phyloP scores from a whole-genome alignment of 441 rosid genomes.

The Capsella rubella region DNA sequence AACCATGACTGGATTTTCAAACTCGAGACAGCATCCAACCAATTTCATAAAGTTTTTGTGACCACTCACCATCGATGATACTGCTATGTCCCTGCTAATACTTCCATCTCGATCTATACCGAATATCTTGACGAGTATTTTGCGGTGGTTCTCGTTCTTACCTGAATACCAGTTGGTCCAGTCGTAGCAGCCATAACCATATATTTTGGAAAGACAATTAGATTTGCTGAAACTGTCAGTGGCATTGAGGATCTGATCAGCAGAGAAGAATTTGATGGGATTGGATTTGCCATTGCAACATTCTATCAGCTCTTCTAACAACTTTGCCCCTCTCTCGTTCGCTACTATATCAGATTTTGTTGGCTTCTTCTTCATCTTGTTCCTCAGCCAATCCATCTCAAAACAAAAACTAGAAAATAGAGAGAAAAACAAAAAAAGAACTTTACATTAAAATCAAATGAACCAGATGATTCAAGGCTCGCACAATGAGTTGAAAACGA shows the following conservation, averaged over 20 bases:
- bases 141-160: not conserved
- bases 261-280: not conserved
- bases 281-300: constrained; percentile 1
- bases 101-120: too few species aligned
- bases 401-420: too few species aligned
- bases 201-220: too few species aligned
- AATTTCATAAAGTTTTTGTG: not conserved
- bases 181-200: too few species aligned
- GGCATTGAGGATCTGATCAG: not conserved
- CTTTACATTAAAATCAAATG: not conserved
- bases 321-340: not conserved
- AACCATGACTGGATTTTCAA: not conserved
- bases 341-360: too few species aligned
- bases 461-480: not conserved
- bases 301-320: not conserved
- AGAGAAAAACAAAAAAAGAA: too few species aligned
- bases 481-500: not conserved
- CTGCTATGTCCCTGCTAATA: not conserved
- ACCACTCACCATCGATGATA: not conserved
- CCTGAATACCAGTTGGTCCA: too few species aligned
- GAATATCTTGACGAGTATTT: not conserved
- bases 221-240: not conserved
- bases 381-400: not conserved
- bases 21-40: constrained; percentile 3
- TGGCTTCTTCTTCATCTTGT: too few species aligned